phyloP scores from a whole-genome alignment of 805 yeast species.

The Nakazawaea wickerhamii region DNA sequence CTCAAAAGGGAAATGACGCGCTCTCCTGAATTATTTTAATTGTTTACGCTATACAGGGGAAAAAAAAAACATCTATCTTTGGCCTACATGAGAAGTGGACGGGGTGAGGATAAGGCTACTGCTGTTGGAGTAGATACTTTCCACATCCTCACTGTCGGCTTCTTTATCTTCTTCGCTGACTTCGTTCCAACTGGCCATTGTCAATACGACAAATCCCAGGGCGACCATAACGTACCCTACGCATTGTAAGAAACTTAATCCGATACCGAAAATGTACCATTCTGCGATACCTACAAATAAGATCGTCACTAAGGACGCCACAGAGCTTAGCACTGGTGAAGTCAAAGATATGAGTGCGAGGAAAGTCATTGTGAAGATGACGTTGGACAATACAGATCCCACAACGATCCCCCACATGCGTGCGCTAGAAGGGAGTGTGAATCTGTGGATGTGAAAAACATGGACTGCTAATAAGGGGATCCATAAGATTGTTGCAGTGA shows the following conservation, averaged over 20 bases:
- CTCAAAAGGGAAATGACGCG: background rate
- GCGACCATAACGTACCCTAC: conserved; percentile 67
- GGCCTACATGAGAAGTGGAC: too few relatives aligned
- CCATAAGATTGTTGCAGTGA: conserved; percentile 47
- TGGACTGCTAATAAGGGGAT: conserved; percentile 44
- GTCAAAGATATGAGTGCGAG: conserved; percentile 77
- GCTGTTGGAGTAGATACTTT: conserved; percentile 5
- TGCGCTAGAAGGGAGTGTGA: conserved; percentile 43
- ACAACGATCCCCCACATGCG: conserved; percentile 38
- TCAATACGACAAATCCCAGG: conserved; percentile 61
- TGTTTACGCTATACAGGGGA: too few relatives aligned
- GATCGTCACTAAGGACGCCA: conserved; percentile 59
- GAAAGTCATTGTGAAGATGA: conserved; percentile 66
- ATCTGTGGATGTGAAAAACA: conserved; percentile 48
- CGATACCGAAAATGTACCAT: conserved; percentile 59
- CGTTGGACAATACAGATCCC: conserved; percentile 56
- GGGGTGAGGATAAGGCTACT: background rate
- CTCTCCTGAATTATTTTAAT: background rate
- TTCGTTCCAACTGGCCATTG: conserved; percentile 62
- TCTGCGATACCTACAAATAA: conserved; percentile 75
- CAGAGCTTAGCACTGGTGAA: conserved; percentile 75
- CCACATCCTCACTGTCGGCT: conserved; percentile 20
- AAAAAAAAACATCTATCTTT: too few relatives aligned
- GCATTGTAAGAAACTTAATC: conserved; percentile 49
- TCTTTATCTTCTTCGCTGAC: conserved; percentile 37